Percentiles rank a stretch among this genome's conserved stretches.
Evolutionary conservation across 768 basidiomycete genomes (phyloP).

Genomic region (Tricholoma sp.): DNA sequence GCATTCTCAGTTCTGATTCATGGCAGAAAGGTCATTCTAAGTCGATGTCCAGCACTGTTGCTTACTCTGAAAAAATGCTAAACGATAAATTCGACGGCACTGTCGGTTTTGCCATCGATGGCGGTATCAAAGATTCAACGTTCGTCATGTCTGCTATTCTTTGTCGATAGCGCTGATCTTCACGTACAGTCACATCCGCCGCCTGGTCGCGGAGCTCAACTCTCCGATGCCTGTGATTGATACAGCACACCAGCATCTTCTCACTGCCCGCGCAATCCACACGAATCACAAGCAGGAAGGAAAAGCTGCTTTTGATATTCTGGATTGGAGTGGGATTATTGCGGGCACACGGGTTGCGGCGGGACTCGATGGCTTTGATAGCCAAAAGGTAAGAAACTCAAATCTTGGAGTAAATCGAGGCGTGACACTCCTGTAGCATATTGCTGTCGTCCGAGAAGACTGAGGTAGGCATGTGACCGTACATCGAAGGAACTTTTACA

Average conservation of each 20-base stretch:
- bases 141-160: constrained; percentile 24
- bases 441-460: constrained; percentile 17
- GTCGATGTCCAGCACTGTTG: constrained; percentile 35
- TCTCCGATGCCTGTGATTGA: constrained; percentile 71
- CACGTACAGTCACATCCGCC: constrained; percentile 54
- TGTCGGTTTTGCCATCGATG: constrained; percentile 73
- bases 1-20: constrained; percentile 8
- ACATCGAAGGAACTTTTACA: background rate
- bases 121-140: constrained; percentile 84
- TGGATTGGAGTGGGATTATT: constrained; percentile 84
- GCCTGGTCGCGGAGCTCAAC: constrained; percentile 58
- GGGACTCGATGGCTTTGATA: constrained; percentile 48
- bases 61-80: constrained; percentile 65
- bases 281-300: constrained; percentile 40
- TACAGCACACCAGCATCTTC: constrained; percentile 68
- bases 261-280: constrained; percentile 75
- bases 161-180: background rate
- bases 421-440: constrained; percentile 11
- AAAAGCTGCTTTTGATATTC: constrained; percentile 41
- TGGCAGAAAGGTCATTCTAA: constrained; percentile 1
- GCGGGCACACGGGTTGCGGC: constrained; percentile 74
- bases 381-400: constrained; percentile 24
- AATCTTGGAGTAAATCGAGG: background rate
- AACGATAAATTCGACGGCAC: constrained; percentile 70
- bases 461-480: background rate